These are phyloP conservation scores for Colletotrichum sp. DNA, from an alignment of 2,329 filamentous ascomycete species.

Conservation along the genomic window DNA sequence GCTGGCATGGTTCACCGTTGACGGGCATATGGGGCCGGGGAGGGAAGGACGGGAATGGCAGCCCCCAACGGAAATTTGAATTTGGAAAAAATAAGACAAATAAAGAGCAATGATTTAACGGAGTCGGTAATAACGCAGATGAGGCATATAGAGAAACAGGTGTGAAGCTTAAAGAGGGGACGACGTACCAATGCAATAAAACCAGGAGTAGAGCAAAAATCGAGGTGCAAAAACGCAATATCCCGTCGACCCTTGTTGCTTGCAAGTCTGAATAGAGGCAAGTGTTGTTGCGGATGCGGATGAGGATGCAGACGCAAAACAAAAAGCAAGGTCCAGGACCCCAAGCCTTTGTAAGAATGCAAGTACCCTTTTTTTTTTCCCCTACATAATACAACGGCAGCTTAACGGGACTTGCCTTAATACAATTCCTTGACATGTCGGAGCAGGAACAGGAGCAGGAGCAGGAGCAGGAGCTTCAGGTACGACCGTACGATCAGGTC, in stretches of 20 bases:
- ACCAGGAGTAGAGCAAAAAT: neutral
- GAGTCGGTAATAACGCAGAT: neutral
- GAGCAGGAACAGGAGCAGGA: neutral
- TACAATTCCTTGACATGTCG: neutral
- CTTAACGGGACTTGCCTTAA: neutral
- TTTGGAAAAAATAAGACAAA: neutral
- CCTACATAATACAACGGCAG: neutral
- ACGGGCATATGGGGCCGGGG: neutral
- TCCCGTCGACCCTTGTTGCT: constrained; percentile 17
- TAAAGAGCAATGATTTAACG: neutral
- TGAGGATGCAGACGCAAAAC: neutral
- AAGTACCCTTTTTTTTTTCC: neutral
- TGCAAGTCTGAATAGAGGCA: constrained; percentile 20
- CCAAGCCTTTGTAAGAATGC: neutral
- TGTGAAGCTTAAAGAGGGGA: neutral
- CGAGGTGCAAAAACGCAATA: neutral
- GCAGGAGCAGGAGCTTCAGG: neutral
- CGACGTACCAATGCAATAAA: neutral
- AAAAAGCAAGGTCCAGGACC: neutral
- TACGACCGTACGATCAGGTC: neutral
- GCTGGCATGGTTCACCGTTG: neutral
- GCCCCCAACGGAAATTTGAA: neutral
- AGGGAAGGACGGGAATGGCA: neutral
- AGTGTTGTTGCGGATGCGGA: neutral
- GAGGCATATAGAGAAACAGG: constrained; percentile 2